Evolutionary conservation across 2,329 filamentous ascomycete species (phyloP).

Genomic region (Penicillium sp.): DNA sequence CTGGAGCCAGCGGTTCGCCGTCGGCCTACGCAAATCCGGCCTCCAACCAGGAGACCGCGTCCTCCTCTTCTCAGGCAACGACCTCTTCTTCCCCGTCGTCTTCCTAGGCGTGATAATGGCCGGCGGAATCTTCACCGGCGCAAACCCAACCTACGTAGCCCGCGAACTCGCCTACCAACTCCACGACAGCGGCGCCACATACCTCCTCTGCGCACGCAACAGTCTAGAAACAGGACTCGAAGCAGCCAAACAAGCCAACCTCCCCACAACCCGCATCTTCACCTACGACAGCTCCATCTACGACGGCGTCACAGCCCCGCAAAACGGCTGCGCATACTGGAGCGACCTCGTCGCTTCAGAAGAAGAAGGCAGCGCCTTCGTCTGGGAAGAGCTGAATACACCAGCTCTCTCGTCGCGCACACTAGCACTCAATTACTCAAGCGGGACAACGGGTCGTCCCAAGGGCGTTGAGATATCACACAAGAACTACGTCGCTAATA

Average conservation of each 20-base stretch:
- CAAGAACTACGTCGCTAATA: constrained; percentile 71
- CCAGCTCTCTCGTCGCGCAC: constrained; percentile 44
- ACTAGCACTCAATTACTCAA: constrained; percentile 72
- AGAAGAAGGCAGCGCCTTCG: constrained; percentile 56
- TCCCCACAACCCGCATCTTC: constrained; percentile 60
- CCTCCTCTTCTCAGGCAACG: constrained; percentile 71
- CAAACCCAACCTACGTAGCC: constrained; percentile 68
- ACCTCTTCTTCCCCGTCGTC: constrained; percentile 68
- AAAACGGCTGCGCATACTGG: constrained; percentile 60
- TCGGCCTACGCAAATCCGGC: constrained; percentile 64
- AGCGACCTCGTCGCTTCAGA: constrained; percentile 57
- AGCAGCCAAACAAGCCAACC: constrained; percentile 60
- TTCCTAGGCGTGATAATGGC: constrained; percentile 75
- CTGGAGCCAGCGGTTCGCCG: constrained; percentile 70
- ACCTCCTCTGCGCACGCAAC: constrained; percentile 60
- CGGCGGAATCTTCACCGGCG: constrained; percentile 74
- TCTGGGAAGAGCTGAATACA: constrained; percentile 54
- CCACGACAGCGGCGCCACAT: constrained; percentile 65
- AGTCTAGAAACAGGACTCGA: constrained; percentile 64
- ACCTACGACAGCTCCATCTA: constrained; percentile 61
- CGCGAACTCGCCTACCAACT: constrained; percentile 75
- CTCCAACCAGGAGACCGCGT: constrained; percentile 68
- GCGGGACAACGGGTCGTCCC: constrained; percentile 73
- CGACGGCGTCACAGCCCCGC: constrained; percentile 40
- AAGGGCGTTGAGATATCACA: constrained; percentile 86